Evolutionary conservation across 805 yeast species (phyloP).

Genomic region (Starmerella gropengiesseri): DNA sequence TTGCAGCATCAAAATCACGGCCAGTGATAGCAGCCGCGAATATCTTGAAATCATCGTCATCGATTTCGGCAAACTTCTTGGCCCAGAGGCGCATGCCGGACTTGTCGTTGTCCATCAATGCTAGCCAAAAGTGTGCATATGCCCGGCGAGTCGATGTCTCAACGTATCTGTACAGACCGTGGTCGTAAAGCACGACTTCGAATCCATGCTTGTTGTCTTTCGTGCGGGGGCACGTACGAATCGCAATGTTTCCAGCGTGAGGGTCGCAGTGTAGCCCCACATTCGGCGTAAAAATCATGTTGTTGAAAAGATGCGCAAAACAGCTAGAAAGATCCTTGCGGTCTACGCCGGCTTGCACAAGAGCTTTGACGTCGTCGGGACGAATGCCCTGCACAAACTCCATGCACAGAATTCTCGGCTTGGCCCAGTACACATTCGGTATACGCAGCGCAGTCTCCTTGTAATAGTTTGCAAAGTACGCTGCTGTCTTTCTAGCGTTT

Average conservation of each 20-base stretch:
- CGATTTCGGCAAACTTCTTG: constrained; percentile 62
- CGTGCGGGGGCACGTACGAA: constrained; percentile 36
- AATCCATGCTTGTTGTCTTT: constrained; percentile 52
- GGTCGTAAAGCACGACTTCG: constrained; percentile 87
- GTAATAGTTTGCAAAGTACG: constrained; percentile 49
- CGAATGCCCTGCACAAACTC: constrained; percentile 75
- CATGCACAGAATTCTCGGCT: constrained; percentile 70
- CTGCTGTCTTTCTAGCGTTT: constrained; percentile 61
- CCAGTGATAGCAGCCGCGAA: constrained; percentile 95
- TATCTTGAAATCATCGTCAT: constrained; percentile 66
- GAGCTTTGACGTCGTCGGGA: constrained; percentile 59
- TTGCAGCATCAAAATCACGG: constrained; percentile 67
- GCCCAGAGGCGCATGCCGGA: constrained; percentile 64
- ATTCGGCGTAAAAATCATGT: constrained; percentile 88
- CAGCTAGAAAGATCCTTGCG: constrained; percentile 74
- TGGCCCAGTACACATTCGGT: constrained; percentile 59
- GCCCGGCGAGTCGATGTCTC: constrained; percentile 64
- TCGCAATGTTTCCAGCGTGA: constrained; percentile 93
- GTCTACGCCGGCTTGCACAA: constrained; percentile 54
- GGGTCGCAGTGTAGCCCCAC: constrained; percentile 96
- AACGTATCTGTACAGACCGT: constrained; percentile 82
- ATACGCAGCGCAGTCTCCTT: constrained; percentile 64
- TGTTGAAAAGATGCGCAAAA: constrained; percentile 79
- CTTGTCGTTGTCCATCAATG: constrained; percentile 61
- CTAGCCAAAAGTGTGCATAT: constrained; percentile 88